A percentile compares a stretch with the other conserved stretches of the same genome.
These are phyloP conservation scores for Zarea fungicola DNA, from an alignment of 2,329 filamentous ascomycete species.

Conservation along the genomic window DNA sequence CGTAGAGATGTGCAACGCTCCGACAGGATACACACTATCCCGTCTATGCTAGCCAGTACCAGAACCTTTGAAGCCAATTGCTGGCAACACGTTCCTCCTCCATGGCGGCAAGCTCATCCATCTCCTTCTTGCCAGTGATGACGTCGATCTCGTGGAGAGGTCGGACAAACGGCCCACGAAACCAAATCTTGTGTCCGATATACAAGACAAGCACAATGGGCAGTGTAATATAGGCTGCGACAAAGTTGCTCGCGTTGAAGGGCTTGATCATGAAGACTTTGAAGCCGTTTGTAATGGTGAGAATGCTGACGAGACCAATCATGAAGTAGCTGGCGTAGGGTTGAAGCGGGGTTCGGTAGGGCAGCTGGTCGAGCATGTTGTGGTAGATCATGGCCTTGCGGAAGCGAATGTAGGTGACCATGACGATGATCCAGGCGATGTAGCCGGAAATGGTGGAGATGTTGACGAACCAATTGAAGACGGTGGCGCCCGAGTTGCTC, in stretches of 20 bases:
- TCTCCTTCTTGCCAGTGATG: constrained; percentile 54
- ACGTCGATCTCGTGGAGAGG: constrained; percentile 49
- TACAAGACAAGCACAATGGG: constrained; percentile 61
- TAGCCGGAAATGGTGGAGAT: constrained; percentile 59
- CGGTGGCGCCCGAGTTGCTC: constrained; percentile 54
- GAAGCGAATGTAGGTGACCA: constrained; percentile 56
- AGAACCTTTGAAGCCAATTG: constrained; percentile 47
- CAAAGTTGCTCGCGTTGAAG: constrained; percentile 59
- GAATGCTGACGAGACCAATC: constrained; percentile 51
- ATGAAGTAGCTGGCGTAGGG: constrained; percentile 61
- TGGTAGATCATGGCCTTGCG: constrained; percentile 49
- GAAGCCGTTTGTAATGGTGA: constrained; percentile 73
- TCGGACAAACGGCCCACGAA: constrained; percentile 38
- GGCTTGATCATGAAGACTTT: constrained; percentile 63
- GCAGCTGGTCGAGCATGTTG: constrained; percentile 44
- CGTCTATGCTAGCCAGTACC: constrained; percentile 48
- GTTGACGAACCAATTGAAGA: constrained; percentile 69
- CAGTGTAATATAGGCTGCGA: constrained; percentile 59
- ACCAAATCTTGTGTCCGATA: constrained; percentile 52
- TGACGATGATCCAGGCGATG: constrained; percentile 55
- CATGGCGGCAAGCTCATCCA: constrained; percentile 51
- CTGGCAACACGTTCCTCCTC: constrained; percentile 43
- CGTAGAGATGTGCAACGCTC: too few species aligned
- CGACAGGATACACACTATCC: too few species aligned
- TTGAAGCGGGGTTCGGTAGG: constrained; percentile 48